Base-by-base conservation (phyloP, 305 asterid species). In the Petunia hybrid region DNA sequence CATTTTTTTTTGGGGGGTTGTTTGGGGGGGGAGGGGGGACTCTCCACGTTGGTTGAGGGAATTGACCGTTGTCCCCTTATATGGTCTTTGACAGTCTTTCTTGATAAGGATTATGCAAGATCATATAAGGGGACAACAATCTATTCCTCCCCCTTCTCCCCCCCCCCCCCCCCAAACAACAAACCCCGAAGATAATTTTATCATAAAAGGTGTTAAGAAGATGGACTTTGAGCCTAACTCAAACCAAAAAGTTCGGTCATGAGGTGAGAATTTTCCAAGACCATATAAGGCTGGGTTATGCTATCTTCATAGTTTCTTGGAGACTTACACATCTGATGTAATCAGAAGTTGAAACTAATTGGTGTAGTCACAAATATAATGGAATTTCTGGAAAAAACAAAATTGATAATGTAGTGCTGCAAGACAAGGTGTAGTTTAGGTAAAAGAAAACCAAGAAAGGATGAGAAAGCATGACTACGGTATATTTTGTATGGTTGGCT, bases 401-500 rank as follows among this genome's bases (percentile, higher is more conserved):
- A 69, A 43, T 9, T 69, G 40, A 16, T 69, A 42, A 48, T 16
- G 57, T 8, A 69, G 76, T 69, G 59, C 76, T 43, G 59, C 22
- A 6, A 69, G 76, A 43, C 59, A 10, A 45, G 48, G 41, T 69
- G 59, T 69, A 69, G 22, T 45, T 12, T 69, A 45, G 59, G 76
- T 22, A 68, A 45, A 22, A 8, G 9, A 45, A 69, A 45, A 22
- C 76, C 59, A 69, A 22, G 22, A 69, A 10, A 69, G 59, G 41
- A 41, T 9, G 59, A 69, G 2, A 16, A 69, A 69, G 55, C 39
- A 13, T 12, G 5, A 8, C 4, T 69, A 45, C 16, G 9, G 9
- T 69, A 69, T 45, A 45, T 41, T 69, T 45, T 69, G 53, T 69
- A 45, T 69, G 76, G 45, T 69, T 69, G n/a, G 10, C 59, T 69